Evolutionary conservation across 495 filamentous ascomycete genomes (phyloP).

Genomic region (Hypoxylon fuscum): DNA sequence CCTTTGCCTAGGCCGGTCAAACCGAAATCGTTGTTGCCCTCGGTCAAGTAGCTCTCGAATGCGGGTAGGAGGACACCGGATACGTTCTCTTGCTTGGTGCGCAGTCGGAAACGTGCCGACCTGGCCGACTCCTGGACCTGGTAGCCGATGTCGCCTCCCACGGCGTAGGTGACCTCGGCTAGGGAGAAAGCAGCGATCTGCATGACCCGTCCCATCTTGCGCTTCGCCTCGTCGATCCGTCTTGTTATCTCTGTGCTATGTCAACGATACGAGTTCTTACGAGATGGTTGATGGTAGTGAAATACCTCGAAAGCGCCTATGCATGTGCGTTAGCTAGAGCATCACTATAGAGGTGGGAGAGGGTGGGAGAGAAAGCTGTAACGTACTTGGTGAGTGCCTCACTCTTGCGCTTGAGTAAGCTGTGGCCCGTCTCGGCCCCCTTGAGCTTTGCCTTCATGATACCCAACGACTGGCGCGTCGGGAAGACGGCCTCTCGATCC

Average conservation of each 20-base stretch:
- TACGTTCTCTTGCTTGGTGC: conserved; percentile 97
- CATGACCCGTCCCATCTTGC: conserved; percentile 99
- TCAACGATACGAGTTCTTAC: conserved; percentile 7
- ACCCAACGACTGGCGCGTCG: conserved; percentile 94
- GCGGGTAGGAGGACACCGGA: conserved; percentile 92
- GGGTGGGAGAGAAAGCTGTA: background rate
- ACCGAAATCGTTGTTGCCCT: conserved; percentile 94
- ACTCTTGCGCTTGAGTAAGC: conserved; percentile 87
- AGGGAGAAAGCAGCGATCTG: conserved; percentile 98
- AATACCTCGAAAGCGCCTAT: conserved; percentile 86
- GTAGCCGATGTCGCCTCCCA: conserved; percentile 94
- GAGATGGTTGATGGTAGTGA: background rate
- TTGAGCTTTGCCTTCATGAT: conserved; percentile 99
- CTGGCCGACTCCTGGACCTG: conserved; percentile 97
- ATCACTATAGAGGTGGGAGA: conserved; percentile 15
- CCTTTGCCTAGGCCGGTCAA: conserved; percentile 96
- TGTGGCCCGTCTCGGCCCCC: conserved; percentile 91
- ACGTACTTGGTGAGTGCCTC: conserved; percentile 88
- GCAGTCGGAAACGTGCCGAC: conserved; percentile 87
- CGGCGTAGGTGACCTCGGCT: conserved; percentile 97
- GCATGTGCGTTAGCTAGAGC: conserved; percentile 18
- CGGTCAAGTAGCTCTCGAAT: conserved; percentile 87
- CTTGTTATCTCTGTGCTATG: conserved; percentile 80
- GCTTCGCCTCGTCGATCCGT: conserved; percentile 98
- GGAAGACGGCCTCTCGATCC: conserved; percentile 95